A percentile compares a stretch with the other conserved stretches of the same genome.
Evolutionary conservation across 345 rosid species (phyloP).

Genomic region (Sisymbrium irio): DNA sequence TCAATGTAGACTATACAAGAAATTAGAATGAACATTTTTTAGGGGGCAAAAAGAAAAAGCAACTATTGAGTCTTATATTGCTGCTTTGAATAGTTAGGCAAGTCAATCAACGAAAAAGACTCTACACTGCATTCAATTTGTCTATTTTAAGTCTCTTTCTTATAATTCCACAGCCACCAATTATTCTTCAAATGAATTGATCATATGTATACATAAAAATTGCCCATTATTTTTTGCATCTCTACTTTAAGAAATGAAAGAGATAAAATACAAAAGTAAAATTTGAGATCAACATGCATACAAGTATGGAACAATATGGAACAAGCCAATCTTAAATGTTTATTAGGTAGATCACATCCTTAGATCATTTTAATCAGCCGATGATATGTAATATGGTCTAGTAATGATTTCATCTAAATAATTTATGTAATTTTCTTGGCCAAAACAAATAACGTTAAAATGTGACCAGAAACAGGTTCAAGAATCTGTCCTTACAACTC

Average conservation of each 20-base stretch:
- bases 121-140: constrained; percentile 9
- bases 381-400: not conserved
- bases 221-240: constrained; percentile 2
- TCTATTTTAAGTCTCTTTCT: not conserved
- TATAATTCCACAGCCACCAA: not conserved
- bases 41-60: not conserved
- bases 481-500: not conserved
- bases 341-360: not conserved
- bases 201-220: not conserved
- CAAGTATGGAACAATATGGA: not conserved
- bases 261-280: no score
- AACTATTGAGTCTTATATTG: constrained; percentile 22
- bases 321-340: not conserved
- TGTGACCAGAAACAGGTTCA: not conserved
- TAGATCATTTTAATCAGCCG: not conserved
- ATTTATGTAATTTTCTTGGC: not conserved
- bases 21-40: not conserved
- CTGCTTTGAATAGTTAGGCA: constrained; percentile 29
- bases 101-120: constrained; percentile 11
- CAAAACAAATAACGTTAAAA: not conserved
- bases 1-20: not conserved
- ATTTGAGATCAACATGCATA: not conserved
- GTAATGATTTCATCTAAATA: not conserved
- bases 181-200: not conserved
- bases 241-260: not conserved